Base-by-base conservation (phyloP, 2,329 filamentous ascomycete species). In the Arthrobotrys entomopaga region DNA sequence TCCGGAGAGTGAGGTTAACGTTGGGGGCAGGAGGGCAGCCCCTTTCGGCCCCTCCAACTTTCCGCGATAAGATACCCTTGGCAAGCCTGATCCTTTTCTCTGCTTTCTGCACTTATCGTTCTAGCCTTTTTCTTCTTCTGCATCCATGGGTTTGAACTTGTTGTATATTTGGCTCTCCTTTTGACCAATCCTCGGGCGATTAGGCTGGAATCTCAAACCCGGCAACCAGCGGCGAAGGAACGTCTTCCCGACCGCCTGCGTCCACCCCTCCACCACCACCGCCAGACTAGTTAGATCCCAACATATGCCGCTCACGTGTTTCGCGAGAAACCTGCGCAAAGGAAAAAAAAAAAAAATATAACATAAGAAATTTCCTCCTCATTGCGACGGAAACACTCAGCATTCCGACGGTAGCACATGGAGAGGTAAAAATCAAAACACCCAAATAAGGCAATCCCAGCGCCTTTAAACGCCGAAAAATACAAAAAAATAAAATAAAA, bases 111-210 rank as follows among this genome's bases (percentile, higher is more conserved):
- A 43, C 11, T 43, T 43, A 29, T 43, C 40, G 40, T 43, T 16
- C 40, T 43, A 43, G 40, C 40, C 40, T 13, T 43, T 43, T 43
- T 16, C n/a, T 29, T 13, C 40, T 43, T 13, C 40, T 43, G 38
- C 29, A 65, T 65, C 60, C 34, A 24, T 57, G 24, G 54, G 34
- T 16, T 5, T 16, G 34, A 2, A 43, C 15, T 42, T 72, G 67
- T 72, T 65, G 67, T 63, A 72, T 72, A 72, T 72, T 72, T 72
- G 67, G 67, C 67, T 49, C 49, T 19, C 65, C 52, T 60, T 60
- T 58, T 49, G 52, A 53, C 60, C 67, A 65, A 63, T 65, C 65
- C 65, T 50, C 52, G 46, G 13, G 5, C 5, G 46, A 50, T 22
- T 50, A 46, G 42, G 42, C 42, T 46, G 42, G 42, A 46, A 5